Evolutionary conservation across 2,329 filamentous ascomycete genomes (phyloP).

Genomic region (Alternaria sp.): DNA sequence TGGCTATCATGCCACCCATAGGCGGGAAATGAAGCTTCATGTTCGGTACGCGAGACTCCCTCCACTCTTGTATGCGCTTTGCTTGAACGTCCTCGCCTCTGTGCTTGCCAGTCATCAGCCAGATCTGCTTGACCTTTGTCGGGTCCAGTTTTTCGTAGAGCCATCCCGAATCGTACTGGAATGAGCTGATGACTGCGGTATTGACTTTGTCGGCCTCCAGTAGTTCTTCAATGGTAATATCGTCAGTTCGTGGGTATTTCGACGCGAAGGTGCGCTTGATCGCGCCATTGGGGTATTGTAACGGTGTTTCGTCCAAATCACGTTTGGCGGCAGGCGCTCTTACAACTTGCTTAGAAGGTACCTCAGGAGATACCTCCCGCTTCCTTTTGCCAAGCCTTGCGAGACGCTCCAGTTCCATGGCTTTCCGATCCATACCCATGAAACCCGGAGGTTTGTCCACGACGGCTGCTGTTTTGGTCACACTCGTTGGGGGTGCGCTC

Average conservation of each 20-base stretch:
- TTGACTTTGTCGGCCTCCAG: constrained; percentile 74
- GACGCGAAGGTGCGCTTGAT: constrained; percentile 83
- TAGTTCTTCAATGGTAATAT: constrained; percentile 89
- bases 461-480: not conserved
- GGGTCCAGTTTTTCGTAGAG: constrained; percentile 71
- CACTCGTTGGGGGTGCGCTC: not conserved
- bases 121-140: constrained; percentile 54
- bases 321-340: not conserved
- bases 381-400: constrained; percentile 69
- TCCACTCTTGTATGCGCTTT: constrained; percentile 30
- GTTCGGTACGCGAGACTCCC: constrained; percentile 52
- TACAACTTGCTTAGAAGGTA: constrained; percentile 32
- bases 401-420: constrained; percentile 85
- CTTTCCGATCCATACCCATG: constrained; percentile 72
- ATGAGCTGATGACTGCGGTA: constrained; percentile 84
- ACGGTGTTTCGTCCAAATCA: not conserved
- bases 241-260: constrained; percentile 68
- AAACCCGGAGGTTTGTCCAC: constrained; percentile 29
- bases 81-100: constrained; percentile 53
- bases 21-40: constrained; percentile 79
- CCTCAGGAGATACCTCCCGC: constrained; percentile 57
- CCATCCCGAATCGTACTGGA: constrained; percentile 85
- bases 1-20: constrained; percentile 73
- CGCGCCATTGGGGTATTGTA: constrained; percentile 64
- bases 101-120: constrained; percentile 63